Evolutionary conservation across 1,284 basidiomycete genomes (phyloP).

Genomic region (Mycena citricolor): DNA sequence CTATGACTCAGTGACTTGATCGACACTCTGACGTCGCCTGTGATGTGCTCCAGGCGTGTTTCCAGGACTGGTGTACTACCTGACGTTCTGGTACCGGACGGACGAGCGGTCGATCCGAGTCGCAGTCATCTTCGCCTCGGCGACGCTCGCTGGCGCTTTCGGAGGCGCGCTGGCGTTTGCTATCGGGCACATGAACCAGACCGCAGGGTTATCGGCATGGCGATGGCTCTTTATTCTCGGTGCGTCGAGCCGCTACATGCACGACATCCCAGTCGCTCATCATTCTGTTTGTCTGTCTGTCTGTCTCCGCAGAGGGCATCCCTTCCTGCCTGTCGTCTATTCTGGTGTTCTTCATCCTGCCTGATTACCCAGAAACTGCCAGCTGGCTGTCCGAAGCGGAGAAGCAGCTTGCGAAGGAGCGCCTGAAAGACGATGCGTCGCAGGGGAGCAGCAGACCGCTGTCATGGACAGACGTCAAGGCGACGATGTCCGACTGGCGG

Average conservation of each 20-base stretch:
- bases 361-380: slow-evolving; percentile 46
- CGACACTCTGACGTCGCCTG: neutral
- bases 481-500: slow-evolving; percentile 32
- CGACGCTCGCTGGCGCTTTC: slow-evolving; percentile 44
- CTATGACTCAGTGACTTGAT: too few relatives aligned
- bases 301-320: slow-evolving; percentile 44
- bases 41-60: slow-evolving; percentile 26
- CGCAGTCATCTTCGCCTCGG: slow-evolving; percentile 39
- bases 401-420: slow-evolving; percentile 29
- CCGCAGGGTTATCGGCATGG: slow-evolving; percentile 35
- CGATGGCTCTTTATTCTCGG: slow-evolving; percentile 44
- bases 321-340: slow-evolving; percentile 41
- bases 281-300: too few relatives aligned
- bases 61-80: slow-evolving; percentile 33
- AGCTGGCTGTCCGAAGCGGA: slow-evolving; percentile 37
- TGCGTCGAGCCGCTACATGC: too few relatives aligned
- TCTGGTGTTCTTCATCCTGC: slow-evolving; percentile 39
- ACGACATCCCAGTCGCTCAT: too few relatives aligned
- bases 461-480: slow-evolving; percentile 30
- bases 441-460: slow-evolving; percentile 28
- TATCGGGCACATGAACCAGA: slow-evolving; percentile 34
- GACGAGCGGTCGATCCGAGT: slow-evolving; percentile 40
- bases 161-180: slow-evolving; percentile 43
- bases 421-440: slow-evolving; percentile 31
- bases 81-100: slow-evolving; percentile 42